Conservation (phyloP, 805 yeast species). For the Metschnikowia arizonensis region DNA sequence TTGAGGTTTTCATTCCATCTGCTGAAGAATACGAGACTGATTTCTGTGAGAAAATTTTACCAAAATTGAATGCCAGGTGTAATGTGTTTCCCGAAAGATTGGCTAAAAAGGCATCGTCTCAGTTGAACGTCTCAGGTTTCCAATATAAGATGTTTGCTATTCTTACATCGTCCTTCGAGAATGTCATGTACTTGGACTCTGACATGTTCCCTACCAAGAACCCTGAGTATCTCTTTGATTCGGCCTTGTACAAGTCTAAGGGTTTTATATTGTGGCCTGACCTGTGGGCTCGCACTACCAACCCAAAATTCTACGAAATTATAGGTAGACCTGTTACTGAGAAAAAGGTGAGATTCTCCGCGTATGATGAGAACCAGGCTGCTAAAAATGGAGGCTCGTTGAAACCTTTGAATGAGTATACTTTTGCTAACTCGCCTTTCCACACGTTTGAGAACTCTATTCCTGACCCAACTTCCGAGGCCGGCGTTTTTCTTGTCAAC, state of each 20-base stretch:
- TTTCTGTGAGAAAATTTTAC: slow-evolving; percentile 44
- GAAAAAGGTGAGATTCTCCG: slow-evolving; percentile 31
- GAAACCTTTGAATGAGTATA: slow-evolving; percentile 22
- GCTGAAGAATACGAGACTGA: slow-evolving; percentile 42
- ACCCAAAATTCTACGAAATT: slow-evolving; percentile 55
- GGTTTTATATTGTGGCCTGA: slow-evolving; percentile 65
- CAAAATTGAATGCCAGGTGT: slow-evolving; percentile 45
- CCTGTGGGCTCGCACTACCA: slow-evolving; percentile 65
- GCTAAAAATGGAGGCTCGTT: slow-evolving; percentile 31
- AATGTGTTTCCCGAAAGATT: slow-evolving; percentile 35
- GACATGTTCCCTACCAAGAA: slow-evolving; percentile 45
- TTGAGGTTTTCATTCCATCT: slow-evolving; percentile 48
- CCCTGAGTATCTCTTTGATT: slow-evolving; percentile 44
- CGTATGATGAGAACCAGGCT: slow-evolving; percentile 31
- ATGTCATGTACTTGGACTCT: slow-evolving; percentile 47
- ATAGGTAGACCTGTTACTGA: slow-evolving; percentile 37
- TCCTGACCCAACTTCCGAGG: slow-evolving; percentile 66
- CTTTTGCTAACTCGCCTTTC: slow-evolving; percentile 35
- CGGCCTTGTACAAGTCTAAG: slow-evolving; percentile 42
- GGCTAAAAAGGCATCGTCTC: slow-evolving; percentile 12
- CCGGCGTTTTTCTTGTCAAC: slow-evolving; percentile 64
- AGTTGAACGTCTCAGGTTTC: slow-evolving; percentile 39
- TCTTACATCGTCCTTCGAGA: slow-evolving; percentile 54
- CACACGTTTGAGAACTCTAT: slow-evolving; percentile 63
- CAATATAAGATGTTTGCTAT: slow-evolving; percentile 56